Percentiles rank a stretch among this genome's conserved stretches.
phyloP scores from a whole-genome alignment of 2,329 filamentous ascomycete genomes.

The Sarocladium strictum region DNA sequence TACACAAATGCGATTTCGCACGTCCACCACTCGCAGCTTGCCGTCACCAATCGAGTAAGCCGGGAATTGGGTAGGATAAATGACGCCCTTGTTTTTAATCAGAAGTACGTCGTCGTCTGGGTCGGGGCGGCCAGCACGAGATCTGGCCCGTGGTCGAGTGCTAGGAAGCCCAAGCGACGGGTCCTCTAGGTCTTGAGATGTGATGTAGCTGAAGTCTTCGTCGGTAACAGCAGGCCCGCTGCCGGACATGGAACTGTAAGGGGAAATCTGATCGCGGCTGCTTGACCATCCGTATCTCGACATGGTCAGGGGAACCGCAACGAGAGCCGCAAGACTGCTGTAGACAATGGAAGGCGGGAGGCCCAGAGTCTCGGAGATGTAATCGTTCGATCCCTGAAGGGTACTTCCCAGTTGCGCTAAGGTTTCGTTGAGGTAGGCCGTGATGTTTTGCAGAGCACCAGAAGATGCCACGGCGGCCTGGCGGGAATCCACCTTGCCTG shows the following conservation, averaged over 20 bases:
- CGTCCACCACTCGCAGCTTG: conserved; percentile 59
- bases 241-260: conserved; percentile 42
- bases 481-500: conserved; percentile 57
- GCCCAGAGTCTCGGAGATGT: conserved; percentile 44
- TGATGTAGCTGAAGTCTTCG: conserved; percentile 77
- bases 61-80: conserved; percentile 66
- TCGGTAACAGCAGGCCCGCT: conserved; percentile 61
- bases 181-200: conserved; percentile 62
- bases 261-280: conserved; percentile 41
- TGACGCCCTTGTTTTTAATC: conserved; percentile 61
- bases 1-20: conserved; percentile 61
- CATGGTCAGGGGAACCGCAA: conserved; percentile 48
- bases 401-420: conserved; percentile 41
- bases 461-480: conserved; percentile 53
- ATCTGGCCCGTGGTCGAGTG: conserved; percentile 32
- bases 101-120: conserved; percentile 64
- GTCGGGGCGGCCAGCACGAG: conserved; percentile 27
- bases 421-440: conserved; percentile 50
- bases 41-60: conserved; percentile 71
- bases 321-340: conserved; percentile 42
- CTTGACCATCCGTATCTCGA: conserved; percentile 47
- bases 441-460: conserved; percentile 57
- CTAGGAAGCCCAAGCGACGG: conserved; percentile 27
- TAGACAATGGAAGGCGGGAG: conserved; percentile 43
- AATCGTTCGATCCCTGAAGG: conserved; percentile 43